Evolutionary conservation across 1,284 basidiomycete species (phyloP).

Genomic region (Pyrrhoderma noxium): DNA sequence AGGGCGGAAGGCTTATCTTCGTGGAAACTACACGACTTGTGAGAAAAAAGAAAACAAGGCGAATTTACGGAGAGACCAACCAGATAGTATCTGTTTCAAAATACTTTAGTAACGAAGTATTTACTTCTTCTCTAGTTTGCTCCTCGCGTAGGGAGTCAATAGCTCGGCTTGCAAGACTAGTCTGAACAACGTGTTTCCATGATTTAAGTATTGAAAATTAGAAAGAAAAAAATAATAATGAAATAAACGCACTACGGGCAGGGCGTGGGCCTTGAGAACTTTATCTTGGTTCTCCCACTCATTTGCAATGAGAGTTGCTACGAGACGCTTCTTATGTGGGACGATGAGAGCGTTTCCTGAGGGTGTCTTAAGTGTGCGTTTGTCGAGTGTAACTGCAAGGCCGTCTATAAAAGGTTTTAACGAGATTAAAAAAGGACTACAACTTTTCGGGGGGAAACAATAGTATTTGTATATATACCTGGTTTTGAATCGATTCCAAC

Average conservation of each 20-base stretch:
- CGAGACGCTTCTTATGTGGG: constrained; percentile 61
- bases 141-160: constrained; percentile 72
- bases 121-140: constrained; percentile 55
- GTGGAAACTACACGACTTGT: constrained; percentile 58
- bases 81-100: constrained; percentile 95
- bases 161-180: constrained; percentile 43
- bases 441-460: neutral
- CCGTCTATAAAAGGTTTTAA: constrained; percentile 30
- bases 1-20: constrained; percentile 71
- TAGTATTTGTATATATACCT: constrained; percentile 29
- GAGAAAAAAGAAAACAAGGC: neutral
- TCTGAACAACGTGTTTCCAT: neutral
- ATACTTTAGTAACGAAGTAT: constrained; percentile 74
- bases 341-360: constrained; percentile 68
- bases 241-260: constrained; percentile 73
- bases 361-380: constrained; percentile 83
- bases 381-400: constrained; percentile 75
- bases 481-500: constrained; percentile 54
- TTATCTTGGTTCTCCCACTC: constrained; percentile 95
- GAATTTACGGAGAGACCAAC: constrained; percentile 33
- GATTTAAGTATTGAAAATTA: too few species aligned
- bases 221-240: too few species aligned
- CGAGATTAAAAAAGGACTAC: too few species aligned
- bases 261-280: constrained; percentile 81
- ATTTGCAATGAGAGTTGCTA: constrained; percentile 82